Conservation (phyloP, 805 yeast genomes). For the Yarrowia hollandica region DNA sequence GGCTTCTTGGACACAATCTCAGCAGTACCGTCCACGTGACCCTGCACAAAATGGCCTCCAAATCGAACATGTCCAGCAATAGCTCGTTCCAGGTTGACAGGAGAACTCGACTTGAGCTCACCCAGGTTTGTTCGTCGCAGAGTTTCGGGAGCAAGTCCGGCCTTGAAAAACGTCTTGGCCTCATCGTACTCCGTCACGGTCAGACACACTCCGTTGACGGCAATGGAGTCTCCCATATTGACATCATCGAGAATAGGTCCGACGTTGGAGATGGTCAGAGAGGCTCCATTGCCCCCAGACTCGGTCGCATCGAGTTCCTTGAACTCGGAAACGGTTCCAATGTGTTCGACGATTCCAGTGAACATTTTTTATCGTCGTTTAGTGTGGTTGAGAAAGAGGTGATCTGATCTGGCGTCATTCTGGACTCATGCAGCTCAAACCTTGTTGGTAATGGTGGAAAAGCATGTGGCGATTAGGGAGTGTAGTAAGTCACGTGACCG, state of each 20-base stretch:
- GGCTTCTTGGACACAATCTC: conserved; percentile 51
- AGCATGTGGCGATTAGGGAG: no score
- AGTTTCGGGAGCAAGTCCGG: conserved; percentile 93
- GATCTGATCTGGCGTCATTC: conserved; percentile 3
- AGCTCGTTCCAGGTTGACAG: conserved; percentile 90
- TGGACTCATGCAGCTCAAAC: conserved; percentile 1
- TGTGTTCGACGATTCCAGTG: conserved; percentile 87
- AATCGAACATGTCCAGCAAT: conserved; percentile 76
- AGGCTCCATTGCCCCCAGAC: conserved; percentile 72
- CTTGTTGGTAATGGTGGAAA: conserved; percentile 10
- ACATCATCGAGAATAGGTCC: conserved; percentile 68
- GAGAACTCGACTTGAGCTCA: conserved; percentile 53
- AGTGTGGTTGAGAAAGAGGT: not conserved
- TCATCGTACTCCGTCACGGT: conserved; percentile 80
- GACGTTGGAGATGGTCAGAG: conserved; percentile 66
- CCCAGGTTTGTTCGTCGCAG: conserved; percentile 78
- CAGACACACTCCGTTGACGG: conserved; percentile 84
- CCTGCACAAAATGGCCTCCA: conserved; percentile 98
- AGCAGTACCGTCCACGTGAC: conserved; percentile 93
- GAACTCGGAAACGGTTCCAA: conserved; percentile 63
- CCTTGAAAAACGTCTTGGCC: conserved; percentile 61
- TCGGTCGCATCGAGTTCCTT: conserved; percentile 49
- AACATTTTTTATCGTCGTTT: conserved; percentile 58
- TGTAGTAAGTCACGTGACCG: not conserved
- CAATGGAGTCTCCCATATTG: conserved; percentile 90